These are phyloP conservation scores for Pichia sporocuriosa DNA, from an alignment of 805 yeast genomes.

Conservation along the genomic window DNA sequence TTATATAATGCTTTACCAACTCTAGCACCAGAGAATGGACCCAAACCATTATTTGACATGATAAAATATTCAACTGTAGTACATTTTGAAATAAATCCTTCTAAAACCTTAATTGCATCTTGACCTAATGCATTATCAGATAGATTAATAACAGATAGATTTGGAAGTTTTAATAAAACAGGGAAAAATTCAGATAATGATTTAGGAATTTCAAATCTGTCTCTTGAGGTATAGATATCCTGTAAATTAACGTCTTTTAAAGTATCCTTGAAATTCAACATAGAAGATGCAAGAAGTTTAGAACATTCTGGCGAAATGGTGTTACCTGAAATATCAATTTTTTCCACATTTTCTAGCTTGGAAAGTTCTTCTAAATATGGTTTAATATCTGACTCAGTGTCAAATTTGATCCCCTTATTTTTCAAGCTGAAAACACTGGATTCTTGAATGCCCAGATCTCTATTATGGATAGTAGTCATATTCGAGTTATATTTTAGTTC, in stretches of 20 bases:
- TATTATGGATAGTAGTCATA: constrained; percentile 32
- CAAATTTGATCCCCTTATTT: constrained; percentile 71
- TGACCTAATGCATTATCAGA: constrained; percentile 97
- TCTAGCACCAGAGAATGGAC: constrained; percentile 95
- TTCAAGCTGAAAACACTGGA: constrained; percentile 54
- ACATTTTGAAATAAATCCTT: constrained; percentile 67
- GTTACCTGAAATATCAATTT: constrained; percentile 83
- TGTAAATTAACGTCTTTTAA: constrained; percentile 73
- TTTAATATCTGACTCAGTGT: constrained; percentile 63
- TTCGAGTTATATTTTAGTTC: no score
- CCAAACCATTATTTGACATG: constrained; percentile 93
- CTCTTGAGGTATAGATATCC: constrained; percentile 90
- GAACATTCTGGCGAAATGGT: constrained; percentile 92
- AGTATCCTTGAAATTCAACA: constrained; percentile 36
- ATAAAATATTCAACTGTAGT: constrained; percentile 78
- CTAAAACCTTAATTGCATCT: constrained; percentile 87
- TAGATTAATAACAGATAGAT: constrained; percentile 67
- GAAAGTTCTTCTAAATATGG: constrained; percentile 58
- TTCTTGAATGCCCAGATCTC: constrained; percentile 36
- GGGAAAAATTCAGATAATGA: constrained; percentile 69
- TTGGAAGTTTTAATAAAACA: constrained; percentile 60
- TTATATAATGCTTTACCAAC: constrained; percentile 80
- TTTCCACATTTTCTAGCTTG: constrained; percentile 33
- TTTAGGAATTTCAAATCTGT: constrained; percentile 89
- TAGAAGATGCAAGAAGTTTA: constrained; percentile 53